Base-by-base conservation (phyloP, 805 yeast genomes). In the Candida ascalaphidarum region DNA sequence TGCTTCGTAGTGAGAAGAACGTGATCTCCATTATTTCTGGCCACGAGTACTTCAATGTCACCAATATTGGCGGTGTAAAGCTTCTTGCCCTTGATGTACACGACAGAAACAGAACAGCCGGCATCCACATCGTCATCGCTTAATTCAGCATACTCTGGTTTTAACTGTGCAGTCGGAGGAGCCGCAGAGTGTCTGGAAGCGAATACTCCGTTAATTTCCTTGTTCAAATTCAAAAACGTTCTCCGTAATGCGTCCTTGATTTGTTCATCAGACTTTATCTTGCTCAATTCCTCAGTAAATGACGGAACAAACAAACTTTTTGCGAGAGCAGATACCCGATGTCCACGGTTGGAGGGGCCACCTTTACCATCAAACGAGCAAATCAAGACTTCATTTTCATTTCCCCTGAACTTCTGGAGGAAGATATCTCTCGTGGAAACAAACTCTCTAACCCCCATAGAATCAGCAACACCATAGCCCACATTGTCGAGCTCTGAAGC, bases 401-500 rank as follows among this genome's bases (percentile, higher is more conserved):
- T 77, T 12, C 95, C 95, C 34, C 95, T 67, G 55, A 88, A 85
- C 41, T 81, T 77, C 44, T 86, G 95, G 39, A 81, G 71, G 20
- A 92, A 88, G 22, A 83, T 74, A 56, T 92, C 98, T 45, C 94
- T 71, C 5, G 80, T 72, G 0, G 86, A 71, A 3, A 92, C 70
- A 26, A 64, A 61, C 15, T 74, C 73, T 28, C 76, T 60, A 29
- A 64, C 64, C 2, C 95, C 95, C 41, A 89, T 62, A 3, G 80
- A 65, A 53, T 92, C 99, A 2, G 96, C 81, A 27, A 92, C 86
- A 48, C 98, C 98, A 46, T 86, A 85, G 0, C 85, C 76, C 60
- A 82, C 71, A 25, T 71, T 73, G 26, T 80, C 78, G 14, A 84
- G 55, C 27, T 74, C 80, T 0, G 95, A 80, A 11, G 88, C 89